Base-by-base conservation (phyloP, 2,329 filamentous ascomycete genomes). In the Thielaviopsis punctulata region DNA sequence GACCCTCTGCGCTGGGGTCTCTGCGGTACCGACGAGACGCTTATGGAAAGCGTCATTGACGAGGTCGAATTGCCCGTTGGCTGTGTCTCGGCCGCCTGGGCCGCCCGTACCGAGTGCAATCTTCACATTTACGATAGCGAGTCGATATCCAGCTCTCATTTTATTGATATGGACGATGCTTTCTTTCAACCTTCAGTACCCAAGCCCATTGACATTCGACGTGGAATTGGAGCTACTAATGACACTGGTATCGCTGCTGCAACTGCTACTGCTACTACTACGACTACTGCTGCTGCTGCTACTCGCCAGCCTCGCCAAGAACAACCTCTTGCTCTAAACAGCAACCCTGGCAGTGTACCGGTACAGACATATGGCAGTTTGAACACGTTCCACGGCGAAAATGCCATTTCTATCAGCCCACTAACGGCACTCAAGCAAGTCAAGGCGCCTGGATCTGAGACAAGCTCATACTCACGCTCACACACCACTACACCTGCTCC, bases 111-210 rank as follows among this genome's bases (percentile, higher is more conserved):
- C 54, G 87, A 92, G 61, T 94, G 86, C 68, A 87, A 84, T 60
- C 95, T 98, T 65, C 80, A 84, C 45, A 80, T 96, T 39, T 90
- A 94, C 60, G 87, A 95, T 65, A 84, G 88, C 0, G 92, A 96
- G 66, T 83, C 89, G 4, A 68, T 96, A 8, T 68, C 96, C 44
- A 95, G 89, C 67, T 95, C 90, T 13, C 82, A 87, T 27, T 95
- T 96, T 62, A 88, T 95, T 77, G 88, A 86, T 13, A 77, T 87
- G 36, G 89, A 95, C 62, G 88, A 95, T 62, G 80, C 86, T 55
- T 86, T 86, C 61, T 93, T 94, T 64, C 79, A 80, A 56, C 88
- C 88, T 8, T 89, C 86, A 1, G 66, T 92, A 18, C 75, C 79
- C 5, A 75, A 75, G 55, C 73, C 77, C 51, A 64, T 63, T 6